Conservation (phyloP, 257 asterid genomes). For the Petunia secreta region DNA sequence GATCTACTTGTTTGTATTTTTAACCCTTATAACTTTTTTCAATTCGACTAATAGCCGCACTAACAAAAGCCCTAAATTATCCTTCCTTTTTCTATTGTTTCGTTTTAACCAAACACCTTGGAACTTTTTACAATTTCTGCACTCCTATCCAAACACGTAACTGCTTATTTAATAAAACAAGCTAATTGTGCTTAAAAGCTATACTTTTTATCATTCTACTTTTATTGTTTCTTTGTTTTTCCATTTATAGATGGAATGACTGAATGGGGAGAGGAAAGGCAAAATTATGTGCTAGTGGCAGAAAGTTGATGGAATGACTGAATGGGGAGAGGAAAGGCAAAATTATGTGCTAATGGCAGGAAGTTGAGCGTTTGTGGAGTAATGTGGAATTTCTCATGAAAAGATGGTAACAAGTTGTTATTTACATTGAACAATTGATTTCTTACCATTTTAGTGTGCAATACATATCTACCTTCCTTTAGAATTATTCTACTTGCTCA, state of each 20-base stretch:
- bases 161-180: neutral
- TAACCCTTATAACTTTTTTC: too few species aligned
- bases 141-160: neutral
- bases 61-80: too few species aligned
- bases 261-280: conserved; percentile 1
- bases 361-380: conserved; percentile 1
- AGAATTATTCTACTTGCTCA: neutral
- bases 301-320: neutral
- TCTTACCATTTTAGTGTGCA: conserved; percentile 20
- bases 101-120: too few species aligned
- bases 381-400: neutral
- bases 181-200: neutral
- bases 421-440: neutral
- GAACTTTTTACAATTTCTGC: neutral
- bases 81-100: too few species aligned
- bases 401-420: neutral
- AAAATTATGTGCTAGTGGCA: neutral
- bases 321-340: neutral
- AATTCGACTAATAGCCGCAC: too few species aligned
- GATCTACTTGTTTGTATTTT: too few species aligned
- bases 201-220: neutral
- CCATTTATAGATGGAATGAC: neutral
- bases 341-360: neutral
- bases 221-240: neutral
- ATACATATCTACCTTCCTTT: neutral